Percentiles rank a stretch among this genome's conserved stretches.
phyloP scores from a whole-genome alignment of 768 basidiomycete species.

The Termitomyces sp. region DNA sequence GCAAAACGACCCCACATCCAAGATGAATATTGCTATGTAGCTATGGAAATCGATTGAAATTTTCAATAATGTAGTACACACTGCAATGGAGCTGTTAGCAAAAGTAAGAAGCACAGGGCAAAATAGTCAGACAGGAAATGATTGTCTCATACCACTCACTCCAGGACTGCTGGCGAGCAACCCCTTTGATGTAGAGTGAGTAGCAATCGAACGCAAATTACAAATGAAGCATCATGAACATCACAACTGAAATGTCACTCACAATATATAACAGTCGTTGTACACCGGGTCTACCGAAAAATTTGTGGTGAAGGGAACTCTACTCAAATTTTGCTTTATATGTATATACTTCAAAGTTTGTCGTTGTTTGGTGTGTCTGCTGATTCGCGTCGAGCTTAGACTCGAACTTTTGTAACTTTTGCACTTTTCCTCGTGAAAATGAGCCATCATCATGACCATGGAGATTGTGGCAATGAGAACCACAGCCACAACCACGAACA shows the following conservation, averaged over 20 bases:
- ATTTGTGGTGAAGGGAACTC: not conserved
- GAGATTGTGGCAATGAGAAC: conserved; percentile 52
- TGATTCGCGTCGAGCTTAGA: too few species aligned
- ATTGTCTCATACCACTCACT: conserved; percentile 68
- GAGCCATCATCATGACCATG: conserved; percentile 50
- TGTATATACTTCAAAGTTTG: not conserved
- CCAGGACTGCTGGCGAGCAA: conserved; percentile 74
- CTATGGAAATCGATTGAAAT: not conserved
- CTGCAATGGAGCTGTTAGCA: not conserved
- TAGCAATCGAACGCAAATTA: conserved; percentile 88
- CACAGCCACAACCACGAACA: conserved; percentile 50
- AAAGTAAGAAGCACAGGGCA: conserved; percentile 2
- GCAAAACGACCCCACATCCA: conserved; percentile 22
- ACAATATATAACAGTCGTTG: conserved; percentile 4
- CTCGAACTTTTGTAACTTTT: too few species aligned
- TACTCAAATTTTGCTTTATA: not conserved
- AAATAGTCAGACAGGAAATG: conserved; percentile 40
- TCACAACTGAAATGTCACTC: conserved; percentile 15
- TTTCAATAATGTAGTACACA: not conserved
- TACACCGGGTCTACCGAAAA: not conserved
- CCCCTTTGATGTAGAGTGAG: conserved; percentile 62
- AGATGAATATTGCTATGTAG: not conserved
- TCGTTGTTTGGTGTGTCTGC: conserved; percentile 2
- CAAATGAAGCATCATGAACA: conserved; percentile 51
- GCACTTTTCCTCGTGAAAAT: conserved; percentile 21